phyloP scores from a whole-genome alignment of 2,329 filamentous ascomycete species.

The Geosmithia flava region DNA sequence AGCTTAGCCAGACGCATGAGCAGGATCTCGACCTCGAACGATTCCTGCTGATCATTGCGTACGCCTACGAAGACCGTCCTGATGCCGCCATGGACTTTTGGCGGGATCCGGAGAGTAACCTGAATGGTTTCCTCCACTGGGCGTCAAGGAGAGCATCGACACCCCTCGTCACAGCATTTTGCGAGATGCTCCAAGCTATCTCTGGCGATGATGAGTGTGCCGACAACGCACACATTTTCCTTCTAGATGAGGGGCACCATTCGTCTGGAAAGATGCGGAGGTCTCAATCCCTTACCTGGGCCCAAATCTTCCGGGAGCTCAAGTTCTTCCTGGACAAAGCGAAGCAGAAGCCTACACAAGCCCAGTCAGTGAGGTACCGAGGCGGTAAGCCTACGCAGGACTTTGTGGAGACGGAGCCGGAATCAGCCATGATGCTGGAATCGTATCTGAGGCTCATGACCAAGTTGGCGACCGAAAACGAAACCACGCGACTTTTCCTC shows the following conservation, averaged over 20 bases:
- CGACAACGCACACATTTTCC: conserved; percentile 73
- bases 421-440: conserved; percentile 93
- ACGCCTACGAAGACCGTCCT: conserved; percentile 74
- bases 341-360: conserved; percentile 51
- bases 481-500: conserved; percentile 60
- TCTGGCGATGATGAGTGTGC: conserved; percentile 75
- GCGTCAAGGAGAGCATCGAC: conserved; percentile 91
- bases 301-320: conserved; percentile 83
- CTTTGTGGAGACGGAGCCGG: conserved; percentile 70
- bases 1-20: conserved; percentile 51
- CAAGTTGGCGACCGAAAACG: conserved; percentile 66
- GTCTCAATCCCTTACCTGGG: conserved; percentile 79
- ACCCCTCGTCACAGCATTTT: conserved; percentile 91
- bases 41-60: conserved; percentile 85
- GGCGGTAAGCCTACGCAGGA: conserved; percentile 49
- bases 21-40: conserved; percentile 70
- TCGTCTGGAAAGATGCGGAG: conserved; percentile 68
- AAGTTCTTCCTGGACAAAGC: conserved; percentile 72
- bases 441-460: conserved; percentile 83
- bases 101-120: conserved; percentile 81
- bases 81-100: conserved; percentile 84
- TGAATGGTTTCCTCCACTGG: conserved; percentile 94
- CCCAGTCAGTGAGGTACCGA: conserved; percentile 30
- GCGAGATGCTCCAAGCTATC: conserved; percentile 86
- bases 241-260: conserved; percentile 72